Conservation (phyloP, 1,139 yeast genomes). For the Protomyces macrosporus region DNA sequence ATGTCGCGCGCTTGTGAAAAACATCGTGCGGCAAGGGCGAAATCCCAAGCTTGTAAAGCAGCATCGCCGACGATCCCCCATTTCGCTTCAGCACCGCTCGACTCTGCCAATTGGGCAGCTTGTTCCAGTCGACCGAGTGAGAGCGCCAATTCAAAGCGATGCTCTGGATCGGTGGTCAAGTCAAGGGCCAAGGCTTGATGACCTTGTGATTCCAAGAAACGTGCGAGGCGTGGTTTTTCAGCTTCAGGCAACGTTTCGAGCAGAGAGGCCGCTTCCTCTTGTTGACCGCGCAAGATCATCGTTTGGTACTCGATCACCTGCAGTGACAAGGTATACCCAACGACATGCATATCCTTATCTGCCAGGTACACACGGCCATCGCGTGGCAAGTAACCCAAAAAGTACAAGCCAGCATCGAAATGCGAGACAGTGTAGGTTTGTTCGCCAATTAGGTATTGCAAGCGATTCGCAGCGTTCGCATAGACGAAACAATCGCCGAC, state of each 20-base stretch:
- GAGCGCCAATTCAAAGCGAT: constrained; percentile 75
- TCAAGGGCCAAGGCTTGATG: constrained; percentile 73
- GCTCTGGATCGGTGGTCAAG: constrained; percentile 78
- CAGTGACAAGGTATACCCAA: constrained; percentile 75
- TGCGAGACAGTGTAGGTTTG: constrained; percentile 88
- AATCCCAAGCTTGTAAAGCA: constrained; percentile 71
- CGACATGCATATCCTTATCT: constrained; percentile 80
- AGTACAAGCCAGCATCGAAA: constrained; percentile 79
- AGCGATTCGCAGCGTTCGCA: constrained; percentile 77
- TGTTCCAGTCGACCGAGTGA: constrained; percentile 60
- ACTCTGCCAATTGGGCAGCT: constrained; percentile 66
- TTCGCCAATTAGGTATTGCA: constrained; percentile 93
- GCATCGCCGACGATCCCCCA: constrained; percentile 93
- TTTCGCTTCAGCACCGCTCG: constrained; percentile 53
- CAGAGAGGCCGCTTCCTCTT: constrained; percentile 65
- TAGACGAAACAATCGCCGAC: constrained; percentile 94
- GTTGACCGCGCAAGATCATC: constrained; percentile 86
- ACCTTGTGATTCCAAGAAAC: constrained; percentile 92
- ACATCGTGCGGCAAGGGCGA: constrained; percentile 72
- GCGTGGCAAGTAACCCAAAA: constrained; percentile 83
- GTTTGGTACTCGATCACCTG: constrained; percentile 93
- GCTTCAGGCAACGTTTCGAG: constrained; percentile 59
- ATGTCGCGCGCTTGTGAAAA: constrained; percentile 76
- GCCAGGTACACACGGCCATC: constrained; percentile 85
- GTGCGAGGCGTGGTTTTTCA: constrained; percentile 74